Conservation (phyloP, 306 rosid species). For the Quercus engelmannii region DNA sequence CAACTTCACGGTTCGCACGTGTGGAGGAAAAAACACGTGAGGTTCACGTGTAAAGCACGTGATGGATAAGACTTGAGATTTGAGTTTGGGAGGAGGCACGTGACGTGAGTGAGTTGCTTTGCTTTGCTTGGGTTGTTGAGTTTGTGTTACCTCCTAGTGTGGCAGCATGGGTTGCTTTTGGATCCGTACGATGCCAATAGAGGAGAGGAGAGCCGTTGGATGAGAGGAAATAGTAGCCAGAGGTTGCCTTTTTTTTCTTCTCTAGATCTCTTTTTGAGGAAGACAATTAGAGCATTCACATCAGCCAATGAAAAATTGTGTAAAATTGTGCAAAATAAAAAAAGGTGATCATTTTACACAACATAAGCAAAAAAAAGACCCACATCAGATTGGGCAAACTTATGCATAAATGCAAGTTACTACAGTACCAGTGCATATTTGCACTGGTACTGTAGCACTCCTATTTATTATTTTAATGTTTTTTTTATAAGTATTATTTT, state of each 20-base stretch:
- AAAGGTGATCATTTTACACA: too few relatives aligned
- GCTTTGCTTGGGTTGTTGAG: conserved; percentile 7
- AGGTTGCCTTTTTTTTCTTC: too few relatives aligned
- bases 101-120: conserved; percentile 10
- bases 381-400: too few relatives aligned
- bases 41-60: conserved; percentile 38
- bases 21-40: conserved; percentile 13
- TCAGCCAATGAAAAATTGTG: too few relatives aligned
- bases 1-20: conserved; percentile 16
- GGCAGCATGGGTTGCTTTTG: conserved; percentile 15
- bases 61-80: conserved; percentile 4
- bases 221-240: not conserved
- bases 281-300: too few relatives aligned
- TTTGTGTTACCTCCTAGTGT: not conserved
- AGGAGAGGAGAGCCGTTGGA: not conserved
- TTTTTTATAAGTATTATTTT: too few relatives aligned
- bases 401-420: too few relatives aligned
- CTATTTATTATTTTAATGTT: too few relatives aligned
- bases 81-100: conserved; percentile 17
- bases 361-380: too few relatives aligned
- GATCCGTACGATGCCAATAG: not conserved
- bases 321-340: too few relatives aligned
- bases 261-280: not conserved
- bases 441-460: too few relatives aligned
- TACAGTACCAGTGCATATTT: too few relatives aligned